Base-by-base conservation (phyloP, 257 asterid species). In the Primulina tabacum region DNA sequence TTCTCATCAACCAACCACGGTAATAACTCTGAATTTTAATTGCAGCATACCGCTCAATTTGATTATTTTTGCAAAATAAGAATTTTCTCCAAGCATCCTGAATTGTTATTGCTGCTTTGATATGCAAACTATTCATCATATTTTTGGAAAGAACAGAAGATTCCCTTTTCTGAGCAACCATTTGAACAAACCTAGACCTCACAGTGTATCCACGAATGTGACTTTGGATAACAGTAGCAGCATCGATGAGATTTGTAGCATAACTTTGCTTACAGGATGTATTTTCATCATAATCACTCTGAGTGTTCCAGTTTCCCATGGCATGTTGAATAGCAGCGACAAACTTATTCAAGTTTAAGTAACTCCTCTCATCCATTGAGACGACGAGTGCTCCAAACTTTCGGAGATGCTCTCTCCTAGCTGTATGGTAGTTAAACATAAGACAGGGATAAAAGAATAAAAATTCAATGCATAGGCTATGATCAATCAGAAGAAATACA, bases 1-100 rank as follows among this genome's bases (percentile, higher is more conserved):
- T 80, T 78, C 85, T 82, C 80, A 74, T 75, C 72, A 75, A 64
- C 88, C 86, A 82, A 68, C 96, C 84, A 61, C 88, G 96, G 71
- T 67, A 80, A 72, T 79, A 75, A 43, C 95, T 83, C 83, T 90
- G 99, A 70, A 93, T 90, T 75, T 79, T 86, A 66, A 82, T 81
- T 52, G 94, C 96, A 68, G 98, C 96, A 50, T 21, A 63, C 73
- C 83, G 82, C 75, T 81, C 85, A 71, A 64, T 52, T 18, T 30
- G 80, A 62, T 76, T 67, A 70, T 76, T 66, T 74, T 74, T 83
- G 60, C 60, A 52, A 65, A 65, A 40, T 60, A 33, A 35, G 69
- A 79, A 86, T 60, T 77, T 71, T 73, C 80, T 82, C 93, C 94
- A 92, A 55, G 79, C 75, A 18, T 70, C 79, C 74, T 84, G 90